Conservation (phyloP, 176 grass and related monocot genomes). For the Alloteropsis semialata region DNA sequence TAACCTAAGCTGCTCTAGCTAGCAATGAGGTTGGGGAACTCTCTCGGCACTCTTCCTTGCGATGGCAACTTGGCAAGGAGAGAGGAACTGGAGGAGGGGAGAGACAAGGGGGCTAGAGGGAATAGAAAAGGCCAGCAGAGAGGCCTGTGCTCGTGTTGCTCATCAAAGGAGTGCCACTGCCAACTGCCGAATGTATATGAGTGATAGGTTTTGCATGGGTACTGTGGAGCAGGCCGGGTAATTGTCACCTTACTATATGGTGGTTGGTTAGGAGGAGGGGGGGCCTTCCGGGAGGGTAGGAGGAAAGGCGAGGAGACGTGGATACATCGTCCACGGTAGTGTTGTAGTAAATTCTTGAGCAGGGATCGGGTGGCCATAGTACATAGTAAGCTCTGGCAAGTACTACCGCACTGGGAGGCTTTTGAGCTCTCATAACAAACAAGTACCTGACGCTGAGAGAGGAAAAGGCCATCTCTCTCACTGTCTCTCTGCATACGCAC, state of each 20-base stretch:
- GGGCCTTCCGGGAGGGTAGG: constrained; percentile 9
- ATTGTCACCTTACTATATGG: constrained; percentile 57
- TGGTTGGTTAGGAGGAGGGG: constrained; percentile 47
- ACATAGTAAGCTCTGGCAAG: constrained; percentile 58
- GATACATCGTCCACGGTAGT: constrained; percentile 32
- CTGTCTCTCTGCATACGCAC: constrained; percentile 6
- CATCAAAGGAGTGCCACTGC: constrained; percentile 18
- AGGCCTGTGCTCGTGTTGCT: constrained; percentile 28
- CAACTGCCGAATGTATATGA: constrained; percentile 45
- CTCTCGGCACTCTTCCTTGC: neutral
- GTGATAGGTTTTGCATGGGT: constrained; percentile 55
- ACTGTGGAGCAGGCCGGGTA: constrained; percentile 48
- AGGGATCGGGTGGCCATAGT: constrained; percentile 41
- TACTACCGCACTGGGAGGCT: constrained; percentile 53
- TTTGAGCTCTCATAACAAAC: constrained; percentile 88
- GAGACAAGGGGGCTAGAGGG: constrained; percentile 31
- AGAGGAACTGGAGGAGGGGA: neutral
- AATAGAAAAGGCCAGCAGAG: constrained; percentile 40
- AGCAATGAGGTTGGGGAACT: constrained; percentile 7
- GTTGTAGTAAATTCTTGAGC: constrained; percentile 53
- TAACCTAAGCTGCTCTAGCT: neutral
- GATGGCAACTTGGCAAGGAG: neutral
- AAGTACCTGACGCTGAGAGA: constrained; percentile 64
- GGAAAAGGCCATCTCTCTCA: constrained; percentile 29
- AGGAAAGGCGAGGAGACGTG: constrained; percentile 7